These are phyloP conservation scores for Boletus coccyginus DNA, from an alignment of 768 basidiomycete species.

Conservation along the genomic window DNA sequence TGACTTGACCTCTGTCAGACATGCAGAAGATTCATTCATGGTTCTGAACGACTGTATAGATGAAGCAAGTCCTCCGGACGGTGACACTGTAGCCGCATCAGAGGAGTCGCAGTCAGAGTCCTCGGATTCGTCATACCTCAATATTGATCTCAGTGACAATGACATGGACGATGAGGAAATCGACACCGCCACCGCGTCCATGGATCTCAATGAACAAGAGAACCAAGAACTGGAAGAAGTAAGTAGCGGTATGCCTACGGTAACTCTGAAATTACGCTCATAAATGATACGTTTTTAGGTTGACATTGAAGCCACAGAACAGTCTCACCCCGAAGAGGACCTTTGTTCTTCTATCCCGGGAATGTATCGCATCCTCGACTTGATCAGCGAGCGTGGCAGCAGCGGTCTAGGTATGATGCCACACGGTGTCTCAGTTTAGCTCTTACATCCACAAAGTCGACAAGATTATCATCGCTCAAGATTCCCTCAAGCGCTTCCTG, in stretches of 20 bases:
- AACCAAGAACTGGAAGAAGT: conserved; percentile 17
- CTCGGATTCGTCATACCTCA: conserved; percentile 20
- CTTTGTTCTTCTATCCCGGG: conserved; percentile 36
- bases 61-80: conserved; percentile 1
- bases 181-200: conserved; percentile 5
- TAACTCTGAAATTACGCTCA: neutral
- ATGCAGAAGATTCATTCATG: conserved; percentile 11
- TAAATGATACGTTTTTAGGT: conserved; percentile 4
- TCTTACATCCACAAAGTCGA: conserved; percentile 41
- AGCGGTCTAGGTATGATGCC: conserved; percentile 47
- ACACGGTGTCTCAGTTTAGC: neutral
- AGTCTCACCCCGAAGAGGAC: conserved; percentile 14
- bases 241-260: neutral
- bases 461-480: conserved; percentile 60
- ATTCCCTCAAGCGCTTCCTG: conserved; percentile 46
- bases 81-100: neutral
- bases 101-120: conserved; percentile 16
- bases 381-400: conserved; percentile 49
- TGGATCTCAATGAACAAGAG: conserved; percentile 10
- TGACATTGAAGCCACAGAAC: conserved; percentile 15
- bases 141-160: conserved; percentile 11
- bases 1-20: conserved; percentile 1
- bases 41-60: neutral
- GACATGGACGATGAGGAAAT: conserved; percentile 16
- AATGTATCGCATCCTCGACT: conserved; percentile 52